phyloP scores from a whole-genome alignment of 768 basidiomycete species.

The Trametes coccinea region DNA sequence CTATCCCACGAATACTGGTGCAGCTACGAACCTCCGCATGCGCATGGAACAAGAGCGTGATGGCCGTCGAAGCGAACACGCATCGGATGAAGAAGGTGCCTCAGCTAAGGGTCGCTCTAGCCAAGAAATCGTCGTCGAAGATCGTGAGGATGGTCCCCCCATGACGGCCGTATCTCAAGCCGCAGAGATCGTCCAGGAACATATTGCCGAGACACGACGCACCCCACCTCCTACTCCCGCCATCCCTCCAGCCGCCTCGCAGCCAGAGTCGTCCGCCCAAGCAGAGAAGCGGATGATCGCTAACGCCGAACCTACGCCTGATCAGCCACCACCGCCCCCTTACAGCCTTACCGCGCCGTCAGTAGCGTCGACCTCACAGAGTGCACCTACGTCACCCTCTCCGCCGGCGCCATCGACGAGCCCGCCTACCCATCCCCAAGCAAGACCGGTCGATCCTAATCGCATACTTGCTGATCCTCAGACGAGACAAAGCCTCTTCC shows the following conservation, averaged over 20 bases:
- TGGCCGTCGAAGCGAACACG: background rate
- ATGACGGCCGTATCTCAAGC: constrained; percentile 15
- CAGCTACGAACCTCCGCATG: constrained; percentile 41
- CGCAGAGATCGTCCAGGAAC: constrained; percentile 10
- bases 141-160: constrained; percentile 37
- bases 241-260: background rate
- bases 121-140: constrained; percentile 45
- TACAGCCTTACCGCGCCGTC: constrained; percentile 23
- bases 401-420: constrained; percentile 19
- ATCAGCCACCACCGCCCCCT: constrained; percentile 35
- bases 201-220: background rate
- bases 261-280: constrained; percentile 5
- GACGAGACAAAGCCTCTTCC: constrained; percentile 44
- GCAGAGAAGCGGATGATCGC: constrained; percentile 18
- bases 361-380: constrained; percentile 18
- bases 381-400: constrained; percentile 23
- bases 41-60: constrained; percentile 35
- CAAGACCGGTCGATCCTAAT: constrained; percentile 16
- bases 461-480: constrained; percentile 31
- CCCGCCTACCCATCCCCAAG: constrained; percentile 21
- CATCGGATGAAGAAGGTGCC: background rate
- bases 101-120: constrained; percentile 24
- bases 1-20: constrained; percentile 33
- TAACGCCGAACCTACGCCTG: constrained; percentile 23
- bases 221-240: constrained; percentile 9